Evolutionary conservation across 2,329 filamentous ascomycete genomes (phyloP).

Genomic region (Kalmusia sp.): DNA sequence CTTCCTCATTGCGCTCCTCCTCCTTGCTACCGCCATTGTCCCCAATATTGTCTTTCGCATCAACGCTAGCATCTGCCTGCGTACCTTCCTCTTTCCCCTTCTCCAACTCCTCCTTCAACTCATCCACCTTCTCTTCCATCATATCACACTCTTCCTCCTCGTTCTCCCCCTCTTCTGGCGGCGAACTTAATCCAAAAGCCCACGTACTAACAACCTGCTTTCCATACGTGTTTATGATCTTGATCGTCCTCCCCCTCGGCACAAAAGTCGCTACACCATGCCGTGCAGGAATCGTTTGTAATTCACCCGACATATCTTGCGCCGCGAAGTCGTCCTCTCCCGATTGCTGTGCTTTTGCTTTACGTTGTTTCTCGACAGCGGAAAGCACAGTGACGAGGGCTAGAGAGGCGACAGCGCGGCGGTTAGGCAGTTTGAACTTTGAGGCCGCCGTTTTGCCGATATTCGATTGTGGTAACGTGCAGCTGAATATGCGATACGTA

Average conservation of each 20-base stretch:
- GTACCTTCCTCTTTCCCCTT: constrained; percentile 16
- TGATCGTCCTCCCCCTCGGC: constrained; percentile 56
- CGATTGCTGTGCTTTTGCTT: constrained; percentile 22
- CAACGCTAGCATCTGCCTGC: constrained; percentile 13
- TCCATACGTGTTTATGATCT: constrained; percentile 60
- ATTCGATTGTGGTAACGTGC: constrained; percentile 8
- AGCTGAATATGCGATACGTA: background rate
- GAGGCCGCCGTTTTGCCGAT: constrained; percentile 36
- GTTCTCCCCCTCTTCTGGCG: constrained; percentile 47
- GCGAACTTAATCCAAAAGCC: constrained; percentile 56
- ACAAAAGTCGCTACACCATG: constrained; percentile 60
- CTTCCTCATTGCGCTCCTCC: constrained; percentile 8
- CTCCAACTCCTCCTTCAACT: constrained; percentile 30
- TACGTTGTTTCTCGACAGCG: constrained; percentile 42
- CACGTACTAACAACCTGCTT: constrained; percentile 58
- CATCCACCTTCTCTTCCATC: constrained; percentile 21
- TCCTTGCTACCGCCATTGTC: constrained; percentile 11
- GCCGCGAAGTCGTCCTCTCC: constrained; percentile 20
- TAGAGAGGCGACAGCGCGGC: constrained; percentile 43
- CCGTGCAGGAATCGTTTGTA: constrained; percentile 57
- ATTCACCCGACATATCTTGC: constrained; percentile 47
- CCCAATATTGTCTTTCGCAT: background rate
- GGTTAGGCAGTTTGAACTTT: constrained; percentile 18
- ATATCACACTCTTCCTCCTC: constrained; percentile 24
- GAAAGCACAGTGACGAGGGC: constrained; percentile 42